phyloP scores from a whole-genome alignment of 1,284 basidiomycete species.

The Stygiomarasmius scandens region DNA sequence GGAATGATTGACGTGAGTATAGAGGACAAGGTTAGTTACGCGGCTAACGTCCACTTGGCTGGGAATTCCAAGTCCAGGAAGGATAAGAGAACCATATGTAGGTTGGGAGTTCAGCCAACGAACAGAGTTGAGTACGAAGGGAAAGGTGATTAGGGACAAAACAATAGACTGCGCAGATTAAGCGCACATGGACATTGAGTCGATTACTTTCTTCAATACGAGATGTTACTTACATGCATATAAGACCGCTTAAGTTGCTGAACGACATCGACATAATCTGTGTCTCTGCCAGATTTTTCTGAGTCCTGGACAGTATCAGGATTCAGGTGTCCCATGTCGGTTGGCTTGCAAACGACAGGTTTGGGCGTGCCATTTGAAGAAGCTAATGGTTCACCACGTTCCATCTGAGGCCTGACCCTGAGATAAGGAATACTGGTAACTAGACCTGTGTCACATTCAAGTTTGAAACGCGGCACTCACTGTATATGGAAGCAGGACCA shows the following conservation, averaged over 20 bases:
- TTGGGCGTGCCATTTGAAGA: not conserved
- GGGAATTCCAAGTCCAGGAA: not conserved
- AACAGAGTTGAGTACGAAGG: not conserved
- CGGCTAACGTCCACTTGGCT: not conserved
- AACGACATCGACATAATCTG: not conserved
- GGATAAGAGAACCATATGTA: not conserved
- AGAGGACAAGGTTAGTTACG: not conserved
- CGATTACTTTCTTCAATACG: not conserved
- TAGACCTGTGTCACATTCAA: no score
- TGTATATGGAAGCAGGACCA: no score
- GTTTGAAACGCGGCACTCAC: no score
- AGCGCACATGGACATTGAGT: not conserved
- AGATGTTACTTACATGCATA: not conserved
- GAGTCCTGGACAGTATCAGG: not conserved
- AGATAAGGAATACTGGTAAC: no score
- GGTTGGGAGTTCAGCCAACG: not conserved
- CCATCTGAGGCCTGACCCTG: no score
- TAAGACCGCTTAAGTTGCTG: not conserved
- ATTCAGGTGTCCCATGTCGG: not conserved
- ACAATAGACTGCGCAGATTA: not conserved
- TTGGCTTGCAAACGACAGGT: not conserved
- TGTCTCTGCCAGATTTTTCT: not conserved
- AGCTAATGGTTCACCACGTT: not conserved
- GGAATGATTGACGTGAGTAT: not conserved
- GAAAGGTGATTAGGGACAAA: not conserved